A percentile compares a stretch with the other conserved stretches of the same genome.
Conservation (phyloP, 2,329 filamentous ascomycete species). For the Graphiopsis chlorocephala region DNA sequence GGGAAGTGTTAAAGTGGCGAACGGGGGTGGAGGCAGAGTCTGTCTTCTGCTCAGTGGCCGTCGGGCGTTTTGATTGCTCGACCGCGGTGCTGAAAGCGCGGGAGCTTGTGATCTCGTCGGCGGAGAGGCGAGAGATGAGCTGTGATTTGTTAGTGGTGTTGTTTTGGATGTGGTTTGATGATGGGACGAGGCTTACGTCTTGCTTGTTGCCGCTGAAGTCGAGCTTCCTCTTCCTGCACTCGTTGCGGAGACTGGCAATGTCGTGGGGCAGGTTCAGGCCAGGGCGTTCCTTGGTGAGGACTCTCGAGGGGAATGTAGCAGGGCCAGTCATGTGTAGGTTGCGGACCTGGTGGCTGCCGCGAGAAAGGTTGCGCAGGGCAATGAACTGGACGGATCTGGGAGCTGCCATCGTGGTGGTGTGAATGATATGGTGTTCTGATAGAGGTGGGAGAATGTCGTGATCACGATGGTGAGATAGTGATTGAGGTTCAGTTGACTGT, state of each 20-base stretch:
- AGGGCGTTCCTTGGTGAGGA: conserved; percentile 13
- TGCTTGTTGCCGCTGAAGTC: conserved; percentile 47
- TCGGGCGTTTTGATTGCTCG: conserved; percentile 44
- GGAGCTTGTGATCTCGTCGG: conserved; percentile 52
- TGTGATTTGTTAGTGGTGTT: conserved; percentile 24
- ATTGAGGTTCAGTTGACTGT: neutral
- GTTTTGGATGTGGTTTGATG: neutral
- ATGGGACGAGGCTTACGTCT: conserved; percentile 41
- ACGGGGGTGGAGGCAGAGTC: conserved; percentile 29
- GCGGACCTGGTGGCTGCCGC: conserved; percentile 42
- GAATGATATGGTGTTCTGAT: neutral
- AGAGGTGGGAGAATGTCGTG: neutral
- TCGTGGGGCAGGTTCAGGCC: conserved; percentile 43
- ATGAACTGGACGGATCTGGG: conserved; percentile 42
- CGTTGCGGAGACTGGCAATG: conserved; percentile 50
- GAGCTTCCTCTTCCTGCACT: conserved; percentile 50
- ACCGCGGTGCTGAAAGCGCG: conserved; percentile 56
- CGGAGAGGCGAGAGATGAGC: conserved; percentile 53
- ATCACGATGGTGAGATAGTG: neutral
- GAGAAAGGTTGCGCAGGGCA: conserved; percentile 42
- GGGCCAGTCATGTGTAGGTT: conserved; percentile 60
- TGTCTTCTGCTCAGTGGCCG: conserved; percentile 25
- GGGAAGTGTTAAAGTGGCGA: conserved; percentile 63
- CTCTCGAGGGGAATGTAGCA: conserved; percentile 52
- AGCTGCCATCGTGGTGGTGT: conserved; percentile 39